Conservation (phyloP, 495 filamentous ascomycete genomes). For the Glarea lozoyensis region DNA sequence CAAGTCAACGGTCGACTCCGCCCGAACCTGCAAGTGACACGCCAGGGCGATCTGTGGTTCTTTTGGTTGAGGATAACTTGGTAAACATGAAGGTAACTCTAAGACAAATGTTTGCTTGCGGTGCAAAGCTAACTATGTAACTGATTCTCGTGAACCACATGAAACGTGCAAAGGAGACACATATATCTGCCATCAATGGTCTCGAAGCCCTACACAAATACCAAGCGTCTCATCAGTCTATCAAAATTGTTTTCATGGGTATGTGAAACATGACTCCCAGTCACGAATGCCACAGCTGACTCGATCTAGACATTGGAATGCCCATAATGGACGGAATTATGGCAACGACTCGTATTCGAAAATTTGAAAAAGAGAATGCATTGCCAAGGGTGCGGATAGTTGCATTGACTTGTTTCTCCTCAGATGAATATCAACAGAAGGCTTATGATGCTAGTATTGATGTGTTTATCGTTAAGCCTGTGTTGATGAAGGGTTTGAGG, state of each 20-base stretch:
- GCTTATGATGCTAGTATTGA: slow-evolving; percentile 55
- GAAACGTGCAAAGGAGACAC: slow-evolving; percentile 22
- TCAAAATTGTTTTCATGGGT: slow-evolving; percentile 51
- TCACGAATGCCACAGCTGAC: slow-evolving; percentile 25
- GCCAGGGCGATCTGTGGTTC: not conserved
- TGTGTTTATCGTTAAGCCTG: slow-evolving; percentile 60
- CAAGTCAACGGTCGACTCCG: too few species aligned
- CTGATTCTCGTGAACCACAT: slow-evolving; percentile 10
- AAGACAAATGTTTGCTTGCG: not conserved
- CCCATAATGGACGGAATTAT: slow-evolving; percentile 54
- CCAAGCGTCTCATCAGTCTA: slow-evolving; percentile 8
- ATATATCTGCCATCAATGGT: slow-evolving; percentile 28
- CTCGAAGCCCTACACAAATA: slow-evolving; percentile 31
- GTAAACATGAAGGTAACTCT: slow-evolving; percentile 11
- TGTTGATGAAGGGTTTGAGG: slow-evolving; percentile 26
- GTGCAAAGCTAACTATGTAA: slow-evolving; percentile 1
- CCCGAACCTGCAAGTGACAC: not conserved
- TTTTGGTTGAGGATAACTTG: slow-evolving; percentile 12
- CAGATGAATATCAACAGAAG: slow-evolving; percentile 47
- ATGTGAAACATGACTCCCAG: slow-evolving; percentile 27
- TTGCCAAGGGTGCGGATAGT: slow-evolving; percentile 43
- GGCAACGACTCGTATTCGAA: slow-evolving; percentile 44
- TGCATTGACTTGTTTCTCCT: slow-evolving; percentile 58
- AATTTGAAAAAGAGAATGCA: slow-evolving; percentile 29
- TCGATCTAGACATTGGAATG: slow-evolving; percentile 47